phyloP scores from a whole-genome alignment of 2,329 filamentous ascomycete species.

The Ophidiomyces ophidiicola region DNA sequence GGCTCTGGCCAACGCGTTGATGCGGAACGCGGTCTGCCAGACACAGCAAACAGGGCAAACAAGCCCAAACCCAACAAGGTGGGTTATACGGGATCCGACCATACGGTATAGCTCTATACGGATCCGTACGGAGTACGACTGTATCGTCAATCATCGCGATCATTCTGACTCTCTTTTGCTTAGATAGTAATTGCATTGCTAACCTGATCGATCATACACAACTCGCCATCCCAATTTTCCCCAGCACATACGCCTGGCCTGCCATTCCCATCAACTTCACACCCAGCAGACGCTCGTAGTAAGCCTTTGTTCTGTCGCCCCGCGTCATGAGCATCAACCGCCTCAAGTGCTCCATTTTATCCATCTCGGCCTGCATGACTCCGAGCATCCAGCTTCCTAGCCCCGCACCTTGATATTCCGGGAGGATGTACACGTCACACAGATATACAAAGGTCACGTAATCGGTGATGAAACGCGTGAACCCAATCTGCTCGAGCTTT shows the following conservation, averaged over 20 bases:
- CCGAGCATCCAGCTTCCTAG: constrained; percentile 54
- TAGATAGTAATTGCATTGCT: too few species aligned
- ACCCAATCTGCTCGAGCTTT: constrained; percentile 39
- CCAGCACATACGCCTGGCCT: constrained; percentile 11
- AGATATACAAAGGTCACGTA: constrained; percentile 56
- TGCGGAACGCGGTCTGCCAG: too few species aligned
- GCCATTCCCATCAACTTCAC: constrained; percentile 11
- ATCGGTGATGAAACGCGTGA: constrained; percentile 57
- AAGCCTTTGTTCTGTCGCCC: constrained; percentile 12
- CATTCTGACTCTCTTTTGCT: too few species aligned
- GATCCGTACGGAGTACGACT: too few species aligned
- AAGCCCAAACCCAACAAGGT: too few species aligned
- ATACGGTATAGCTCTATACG: too few species aligned
- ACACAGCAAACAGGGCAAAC: background rate
- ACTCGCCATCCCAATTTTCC: constrained; percentile 9
- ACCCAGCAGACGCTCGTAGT: constrained; percentile 14
- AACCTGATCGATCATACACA: too few species aligned
- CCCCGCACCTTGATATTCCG: constrained; percentile 48
- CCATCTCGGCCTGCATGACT: constrained; percentile 46
- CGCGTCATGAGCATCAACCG: constrained; percentile 39
- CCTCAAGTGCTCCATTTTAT: constrained; percentile 48
- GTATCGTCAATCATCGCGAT: too few species aligned
- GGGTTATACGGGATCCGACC: too few species aligned
- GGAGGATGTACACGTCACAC: constrained; percentile 55
- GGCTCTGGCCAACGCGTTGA: too few species aligned